Base-by-base conservation (phyloP, 192 early-diverging fungal species). In the Spinellus fusiger region DNA sequence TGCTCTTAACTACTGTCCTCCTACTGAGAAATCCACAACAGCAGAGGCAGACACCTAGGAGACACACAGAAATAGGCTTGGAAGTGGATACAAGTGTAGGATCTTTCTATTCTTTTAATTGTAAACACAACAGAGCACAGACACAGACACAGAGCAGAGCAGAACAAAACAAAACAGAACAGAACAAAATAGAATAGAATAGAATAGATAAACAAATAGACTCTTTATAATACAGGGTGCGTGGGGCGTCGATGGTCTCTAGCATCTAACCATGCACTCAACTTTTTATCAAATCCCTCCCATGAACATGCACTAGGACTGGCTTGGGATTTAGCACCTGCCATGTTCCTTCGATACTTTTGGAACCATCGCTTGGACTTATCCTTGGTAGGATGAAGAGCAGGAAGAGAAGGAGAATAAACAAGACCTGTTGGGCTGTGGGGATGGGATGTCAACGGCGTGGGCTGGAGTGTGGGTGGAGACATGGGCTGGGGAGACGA, bases 1-100 rank as follows among this genome's bases (percentile, higher is more conserved):
- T 44, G 87, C 85, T 38, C 49, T 87, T 3, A 71, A 73, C 0
- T 86, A 74, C 46, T 34, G 44, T 8, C 60, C 60, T 37, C 23
- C 33, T n/a, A n/a, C n/a, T n/a, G n/a, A n/a, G 20, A 59, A 59
- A 49, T 18, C 13, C 13, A 2, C 40, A 44, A 12, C 3, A 44
- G 40, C 13, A 44, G 40, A 37, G 13, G 6, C 13, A 37, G 35
- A 37, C 6, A 44, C 40, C 4, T n/a, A 44, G 40, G 18, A 12
- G 3, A 44, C 10, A 10, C 13, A 44, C 15, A 44, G 18, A 18
- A 44, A 44, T 3, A 12, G 18, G 40, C 7, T n/a, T 44, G 3
- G 18, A 44, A 18, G 18, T 12, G 40, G 18, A 5, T 44, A 44
- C 4, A 44, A 12, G 4, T 44, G 3, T n/a, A 44, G 18, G 40